A percentile compares a stretch with the other conserved stretches of the same genome.
Evolutionary conservation across 768 basidiomycete genomes (phyloP).

Genomic region (Lactifluus rugatus): DNA sequence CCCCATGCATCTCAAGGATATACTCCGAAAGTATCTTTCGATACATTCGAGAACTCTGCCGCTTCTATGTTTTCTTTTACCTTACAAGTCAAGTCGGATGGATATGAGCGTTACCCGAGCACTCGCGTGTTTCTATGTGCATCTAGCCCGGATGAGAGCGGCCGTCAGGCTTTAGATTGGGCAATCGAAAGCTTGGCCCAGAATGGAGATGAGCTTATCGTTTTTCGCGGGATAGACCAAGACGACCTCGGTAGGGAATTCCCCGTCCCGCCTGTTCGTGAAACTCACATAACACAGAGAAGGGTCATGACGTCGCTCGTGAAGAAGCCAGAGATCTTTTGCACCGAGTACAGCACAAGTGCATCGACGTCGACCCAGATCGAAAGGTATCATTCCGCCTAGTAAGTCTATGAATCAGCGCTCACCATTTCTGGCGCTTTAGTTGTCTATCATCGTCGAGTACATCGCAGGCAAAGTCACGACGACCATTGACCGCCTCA

Average conservation of each 20-base stretch:
- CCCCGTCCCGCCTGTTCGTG: neutral
- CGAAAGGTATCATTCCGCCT: constrained; percentile 45
- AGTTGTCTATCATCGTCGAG: constrained; percentile 89
- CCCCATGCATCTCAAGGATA: constrained; percentile 25
- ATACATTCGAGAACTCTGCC: constrained; percentile 75
- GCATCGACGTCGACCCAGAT: constrained; percentile 63
- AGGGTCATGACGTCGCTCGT: constrained; percentile 63
- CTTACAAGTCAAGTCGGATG: constrained; percentile 73
- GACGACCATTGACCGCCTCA: constrained; percentile 82
- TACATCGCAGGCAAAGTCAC: constrained; percentile 89
- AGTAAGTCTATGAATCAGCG: neutral
- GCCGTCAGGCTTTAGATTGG: constrained; percentile 86
- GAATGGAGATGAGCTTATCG: constrained; percentile 87
- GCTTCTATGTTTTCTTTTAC: constrained; percentile 86
- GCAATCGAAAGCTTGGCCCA: constrained; percentile 73
- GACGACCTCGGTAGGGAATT: constrained; percentile 61
- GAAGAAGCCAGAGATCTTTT: constrained; percentile 85
- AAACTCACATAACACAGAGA: constrained; percentile 35
- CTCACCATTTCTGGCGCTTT: neutral
- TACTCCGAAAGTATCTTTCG: constrained; percentile 73
- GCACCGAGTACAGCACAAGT: constrained; percentile 69
- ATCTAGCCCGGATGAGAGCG: constrained; percentile 80
- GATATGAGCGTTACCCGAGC: constrained; percentile 61
- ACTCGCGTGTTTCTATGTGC: constrained; percentile 90
- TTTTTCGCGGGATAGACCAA: constrained; percentile 82